Evolutionary conservation across 2,329 filamentous ascomycete species (phyloP).

Genomic region (Curvularia hawaiiensis): DNA sequence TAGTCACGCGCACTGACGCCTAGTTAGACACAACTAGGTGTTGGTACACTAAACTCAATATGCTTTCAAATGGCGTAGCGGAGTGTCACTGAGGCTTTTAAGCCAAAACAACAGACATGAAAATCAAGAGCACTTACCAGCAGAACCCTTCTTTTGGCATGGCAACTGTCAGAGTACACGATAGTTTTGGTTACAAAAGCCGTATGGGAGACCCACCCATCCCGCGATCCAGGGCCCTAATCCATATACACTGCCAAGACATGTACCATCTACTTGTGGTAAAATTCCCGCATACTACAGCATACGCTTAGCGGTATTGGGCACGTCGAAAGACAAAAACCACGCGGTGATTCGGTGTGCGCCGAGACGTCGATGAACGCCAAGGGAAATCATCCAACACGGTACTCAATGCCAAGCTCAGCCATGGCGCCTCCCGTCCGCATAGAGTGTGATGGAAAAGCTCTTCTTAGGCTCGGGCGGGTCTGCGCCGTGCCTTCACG

Average conservation of each 20-base stretch:
- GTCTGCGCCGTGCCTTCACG: constrained; percentile 20
- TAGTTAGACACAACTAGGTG: too few relatives aligned
- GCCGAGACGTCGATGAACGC: constrained; percentile 17
- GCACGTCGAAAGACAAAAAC: constrained; percentile 1
- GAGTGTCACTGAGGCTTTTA: neutral
- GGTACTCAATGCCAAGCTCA: constrained; percentile 36
- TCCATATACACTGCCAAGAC: constrained; percentile 25
- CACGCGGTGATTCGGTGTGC: constrained; percentile 19
- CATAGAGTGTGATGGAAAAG: constrained; percentile 15
- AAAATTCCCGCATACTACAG: constrained; percentile 9
- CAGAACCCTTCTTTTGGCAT: neutral
- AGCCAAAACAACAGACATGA: too few relatives aligned
- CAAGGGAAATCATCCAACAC: constrained; percentile 33
- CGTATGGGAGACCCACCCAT: neutral
- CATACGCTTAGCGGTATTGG: constrained; percentile 5
- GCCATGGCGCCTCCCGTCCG: constrained; percentile 12
- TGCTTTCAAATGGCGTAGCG: neutral
- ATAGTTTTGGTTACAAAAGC: neutral
- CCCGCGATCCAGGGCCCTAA: constrained; percentile 3
- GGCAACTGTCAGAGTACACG: neutral
- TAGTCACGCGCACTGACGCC: neutral
- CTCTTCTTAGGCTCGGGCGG: constrained; percentile 16
- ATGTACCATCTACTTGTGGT: constrained; percentile 10
- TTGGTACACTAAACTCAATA: neutral
- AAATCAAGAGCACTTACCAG: neutral